Evolutionary conservation across 768 basidiomycete species (phyloP).

Genomic region (Pholiota microspora): DNA sequence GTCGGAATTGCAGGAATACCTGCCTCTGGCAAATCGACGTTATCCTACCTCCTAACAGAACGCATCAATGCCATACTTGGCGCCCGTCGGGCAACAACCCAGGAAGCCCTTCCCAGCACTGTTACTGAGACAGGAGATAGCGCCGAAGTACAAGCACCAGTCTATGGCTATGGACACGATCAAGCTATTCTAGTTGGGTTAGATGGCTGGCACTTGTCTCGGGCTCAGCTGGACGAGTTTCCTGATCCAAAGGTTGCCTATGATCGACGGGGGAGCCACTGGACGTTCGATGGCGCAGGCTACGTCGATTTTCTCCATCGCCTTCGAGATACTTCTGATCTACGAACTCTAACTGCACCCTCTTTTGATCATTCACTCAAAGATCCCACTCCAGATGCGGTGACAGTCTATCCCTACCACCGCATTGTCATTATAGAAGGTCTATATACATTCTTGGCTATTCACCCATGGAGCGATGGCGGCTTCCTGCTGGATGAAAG

Average conservation of each 20-base stretch:
- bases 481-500: slow-evolving; percentile 70
- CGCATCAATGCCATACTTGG: slow-evolving; percentile 46
- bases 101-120: background rate
- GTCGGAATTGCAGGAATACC: slow-evolving; percentile 79
- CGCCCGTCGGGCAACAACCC: background rate
- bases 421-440: slow-evolving; percentile 88
- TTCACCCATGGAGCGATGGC: slow-evolving; percentile 70
- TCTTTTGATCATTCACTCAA: slow-evolving; percentile 88
- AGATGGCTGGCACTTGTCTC: slow-evolving; percentile 91
- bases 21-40: slow-evolving; percentile 84
- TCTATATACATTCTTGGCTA: slow-evolving; percentile 78
- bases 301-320: slow-evolving; percentile 68
- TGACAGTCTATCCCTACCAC: slow-evolving; percentile 58
- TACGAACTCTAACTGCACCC: slow-evolving; percentile 55
- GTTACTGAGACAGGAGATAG: background rate
- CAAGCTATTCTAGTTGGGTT: slow-evolving; percentile 70
- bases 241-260: slow-evolving; percentile 77
- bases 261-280: slow-evolving; percentile 81
- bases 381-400: slow-evolving; percentile 68
- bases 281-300: slow-evolving; percentile 82
- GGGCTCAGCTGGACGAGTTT: slow-evolving; percentile 72
- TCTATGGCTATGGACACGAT: background rate
- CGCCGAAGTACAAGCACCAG: background rate
- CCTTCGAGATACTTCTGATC: slow-evolving; percentile 37
- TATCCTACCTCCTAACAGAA: slow-evolving; percentile 58